phyloP scores from a whole-genome alignment of 2,329 filamentous ascomycete genomes.

The Tympanopsis confertula region DNA sequence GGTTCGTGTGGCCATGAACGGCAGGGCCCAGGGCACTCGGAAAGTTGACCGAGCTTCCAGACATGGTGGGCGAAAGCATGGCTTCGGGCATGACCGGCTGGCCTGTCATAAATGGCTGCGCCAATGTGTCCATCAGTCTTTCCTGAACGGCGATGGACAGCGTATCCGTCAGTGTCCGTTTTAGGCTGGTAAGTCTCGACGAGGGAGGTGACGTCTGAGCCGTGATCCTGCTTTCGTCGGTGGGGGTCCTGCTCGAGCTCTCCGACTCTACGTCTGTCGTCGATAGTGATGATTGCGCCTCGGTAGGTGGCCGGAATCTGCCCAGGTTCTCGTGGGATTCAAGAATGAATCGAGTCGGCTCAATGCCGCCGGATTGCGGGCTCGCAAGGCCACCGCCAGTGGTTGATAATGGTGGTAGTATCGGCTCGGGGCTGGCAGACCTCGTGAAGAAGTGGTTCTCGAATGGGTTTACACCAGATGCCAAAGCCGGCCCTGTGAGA shows the following conservation, averaged over 20 bases:
- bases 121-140: slow-evolving; percentile 73
- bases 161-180: slow-evolving; percentile 83
- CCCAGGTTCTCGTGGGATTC: too few relatives aligned
- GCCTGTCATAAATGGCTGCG: slow-evolving; percentile 63
- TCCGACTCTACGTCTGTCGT: slow-evolving; percentile 25
- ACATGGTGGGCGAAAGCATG: slow-evolving; percentile 25
- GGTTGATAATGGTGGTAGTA: too few relatives aligned
- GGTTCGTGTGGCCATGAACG: slow-evolving; percentile 75
- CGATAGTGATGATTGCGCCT: slow-evolving; percentile 8
- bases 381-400: too few relatives aligned
- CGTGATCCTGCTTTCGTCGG: slow-evolving; percentile 41
- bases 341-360: slow-evolving; percentile 15
- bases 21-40: slow-evolving; percentile 40
- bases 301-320: slow-evolving; percentile 9
- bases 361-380: slow-evolving; percentile 30
- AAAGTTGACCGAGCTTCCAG: slow-evolving; percentile 25
- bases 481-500: slow-evolving; percentile 66
- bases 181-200: slow-evolving; percentile 53
- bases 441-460: slow-evolving; percentile 74
- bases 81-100: slow-evolving; percentile 20
- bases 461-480: slow-evolving; percentile 70
- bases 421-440: too few relatives aligned
- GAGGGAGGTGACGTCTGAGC: slow-evolving; percentile 38
- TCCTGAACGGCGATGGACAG: slow-evolving; percentile 64
- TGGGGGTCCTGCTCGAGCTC: slow-evolving; percentile 39